Percentiles rank a stretch among this genome's conserved stretches.
These are phyloP conservation scores for Erodium texanum DNA, from an alignment of 441 rosid species.

Conservation along the genomic window DNA sequence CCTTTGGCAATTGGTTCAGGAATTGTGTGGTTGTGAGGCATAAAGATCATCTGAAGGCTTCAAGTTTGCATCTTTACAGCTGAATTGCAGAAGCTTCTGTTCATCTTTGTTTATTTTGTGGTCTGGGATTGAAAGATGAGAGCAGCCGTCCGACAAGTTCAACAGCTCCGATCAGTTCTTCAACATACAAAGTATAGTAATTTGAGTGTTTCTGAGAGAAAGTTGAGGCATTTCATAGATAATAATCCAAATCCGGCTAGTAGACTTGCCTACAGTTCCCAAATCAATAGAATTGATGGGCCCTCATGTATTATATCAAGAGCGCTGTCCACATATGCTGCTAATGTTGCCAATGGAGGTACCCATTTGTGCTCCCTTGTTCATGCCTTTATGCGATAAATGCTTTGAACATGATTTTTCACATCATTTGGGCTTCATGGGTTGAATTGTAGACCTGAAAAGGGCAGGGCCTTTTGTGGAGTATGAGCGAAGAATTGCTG, in stretches of 20 bases:
- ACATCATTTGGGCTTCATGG: not conserved
- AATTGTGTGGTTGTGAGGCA: conserved; percentile 4
- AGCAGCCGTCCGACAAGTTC: conserved; percentile 34
- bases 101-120: not conserved
- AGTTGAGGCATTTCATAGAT: conserved; percentile 12
- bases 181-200: conserved; percentile 23
- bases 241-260: conserved; percentile 15
- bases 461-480: conserved; percentile 78
- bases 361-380: not conserved
- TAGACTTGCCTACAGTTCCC: conserved; percentile 15
- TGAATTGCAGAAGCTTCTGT: not conserved
- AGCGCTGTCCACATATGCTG: conserved; percentile 40
- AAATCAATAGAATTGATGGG: conserved; percentile 18
- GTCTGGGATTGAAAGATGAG: conserved; percentile 39
- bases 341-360: conserved; percentile 33
- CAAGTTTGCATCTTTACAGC: not conserved
- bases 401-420: not conserved
- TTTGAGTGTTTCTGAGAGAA: too few relatives aligned
- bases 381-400: not conserved
- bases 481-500: conserved; percentile 69
- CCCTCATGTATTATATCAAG: conserved; percentile 28
- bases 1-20: not conserved
- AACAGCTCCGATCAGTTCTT: conserved; percentile 24
- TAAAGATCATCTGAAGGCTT: not conserved
- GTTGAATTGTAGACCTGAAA: conserved; percentile 34